These are phyloP conservation scores for Mimosa bimucronata DNA, from an alignment of 306 rosid species.

Conservation along the genomic window DNA sequence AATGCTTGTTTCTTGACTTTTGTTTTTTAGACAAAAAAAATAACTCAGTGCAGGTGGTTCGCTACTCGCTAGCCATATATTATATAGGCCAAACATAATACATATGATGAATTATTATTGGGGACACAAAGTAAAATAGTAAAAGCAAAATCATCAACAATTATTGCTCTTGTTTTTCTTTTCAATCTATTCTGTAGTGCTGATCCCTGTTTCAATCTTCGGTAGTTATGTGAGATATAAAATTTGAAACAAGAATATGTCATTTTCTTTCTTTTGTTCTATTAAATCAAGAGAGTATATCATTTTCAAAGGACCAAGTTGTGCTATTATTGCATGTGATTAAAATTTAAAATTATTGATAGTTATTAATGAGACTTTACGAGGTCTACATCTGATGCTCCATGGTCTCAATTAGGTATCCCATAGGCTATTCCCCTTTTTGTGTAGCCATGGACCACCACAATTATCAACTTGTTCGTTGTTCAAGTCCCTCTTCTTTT, in stretches of 20 bases:
- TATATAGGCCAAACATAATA: neutral
- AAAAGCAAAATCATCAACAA: neutral
- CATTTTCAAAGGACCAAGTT: constrained; percentile 43
- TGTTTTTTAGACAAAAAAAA: no score
- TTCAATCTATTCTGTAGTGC: constrained; percentile 19
- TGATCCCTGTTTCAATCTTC: constrained; percentile 37
- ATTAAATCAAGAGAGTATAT: constrained; percentile 33
- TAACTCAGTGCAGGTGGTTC: neutral
- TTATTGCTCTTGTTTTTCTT: neutral
- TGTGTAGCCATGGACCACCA: constrained; percentile 36
- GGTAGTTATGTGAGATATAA: constrained; percentile 8
- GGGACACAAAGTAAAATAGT: neutral
- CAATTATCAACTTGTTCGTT: constrained; percentile 8
- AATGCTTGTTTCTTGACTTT: neutral
- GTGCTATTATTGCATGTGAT: constrained; percentile 34
- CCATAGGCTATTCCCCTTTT: constrained; percentile 29
- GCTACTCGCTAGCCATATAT: neutral
- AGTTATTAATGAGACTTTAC: constrained; percentile 33
- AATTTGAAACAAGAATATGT: constrained; percentile 37
- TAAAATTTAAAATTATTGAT: constrained; percentile 30
- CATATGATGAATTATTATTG: neutral
- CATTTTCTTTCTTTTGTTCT: constrained; percentile 32
- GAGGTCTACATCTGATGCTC: constrained; percentile 49
- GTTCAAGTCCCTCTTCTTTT: neutral
- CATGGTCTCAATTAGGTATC: constrained; percentile 36